Percentiles rank a stretch among this genome's conserved stretches.
Evolutionary conservation across 1,284 basidiomycete species (phyloP).

Genomic region (Sporisorium reilianum): DNA sequence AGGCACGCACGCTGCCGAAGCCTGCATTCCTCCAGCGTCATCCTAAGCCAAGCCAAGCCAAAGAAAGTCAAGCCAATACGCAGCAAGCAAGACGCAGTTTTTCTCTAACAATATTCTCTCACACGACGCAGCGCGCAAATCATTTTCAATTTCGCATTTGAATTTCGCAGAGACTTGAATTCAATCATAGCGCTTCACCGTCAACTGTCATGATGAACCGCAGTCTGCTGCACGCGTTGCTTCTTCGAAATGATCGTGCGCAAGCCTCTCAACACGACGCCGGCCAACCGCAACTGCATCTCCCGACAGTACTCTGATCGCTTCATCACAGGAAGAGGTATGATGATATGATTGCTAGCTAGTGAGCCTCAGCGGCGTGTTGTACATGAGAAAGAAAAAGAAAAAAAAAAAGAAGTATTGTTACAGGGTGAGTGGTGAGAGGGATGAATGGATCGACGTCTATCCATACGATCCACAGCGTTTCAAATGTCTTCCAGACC

Average conservation of each 20-base stretch:
- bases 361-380: not conserved
- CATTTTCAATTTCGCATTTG: not conserved
- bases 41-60: not conserved
- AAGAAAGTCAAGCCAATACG: not conserved
- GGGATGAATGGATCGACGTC: not conserved
- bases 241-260: too few species aligned
- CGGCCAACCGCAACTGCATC: not conserved
- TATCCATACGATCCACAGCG: not conserved
- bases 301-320: too few species aligned
- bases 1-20: not conserved
- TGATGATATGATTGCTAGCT: not conserved
- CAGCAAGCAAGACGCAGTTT: not conserved
- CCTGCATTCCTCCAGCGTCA: conserved; percentile 2
- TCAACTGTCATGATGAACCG: not conserved
- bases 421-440: not conserved
- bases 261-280: not conserved
- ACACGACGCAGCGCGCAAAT: not conserved
- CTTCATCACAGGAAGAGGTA: not conserved
- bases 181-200: too few species aligned
- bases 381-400: not conserved
- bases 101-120: too few species aligned
- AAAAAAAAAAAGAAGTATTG: not conserved
- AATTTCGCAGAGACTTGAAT: not conserved
- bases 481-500: conserved; percentile 34
- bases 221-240: not conserved